These are phyloP conservation scores for Coemansia aciculifera DNA, from an alignment of 192 early-diverging fungal genomes.

Conservation along the genomic window DNA sequence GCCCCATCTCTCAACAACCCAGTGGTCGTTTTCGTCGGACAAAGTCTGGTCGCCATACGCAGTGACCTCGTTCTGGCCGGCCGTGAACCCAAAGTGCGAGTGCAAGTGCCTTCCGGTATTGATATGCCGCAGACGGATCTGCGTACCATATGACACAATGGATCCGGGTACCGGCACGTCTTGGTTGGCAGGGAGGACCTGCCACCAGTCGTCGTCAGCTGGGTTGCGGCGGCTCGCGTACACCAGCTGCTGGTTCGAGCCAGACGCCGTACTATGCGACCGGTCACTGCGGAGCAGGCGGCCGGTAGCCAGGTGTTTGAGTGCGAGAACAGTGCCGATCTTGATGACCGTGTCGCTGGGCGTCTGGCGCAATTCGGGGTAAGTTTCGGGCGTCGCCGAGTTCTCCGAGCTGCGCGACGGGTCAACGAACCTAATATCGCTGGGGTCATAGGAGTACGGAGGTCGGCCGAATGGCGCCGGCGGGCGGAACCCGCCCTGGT, in stretches of 20 bases:
- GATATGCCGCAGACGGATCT: conserved; percentile 57
- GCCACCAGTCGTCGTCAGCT: conserved; percentile 53
- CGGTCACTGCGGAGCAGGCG: conserved; percentile 54
- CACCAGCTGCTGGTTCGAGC: conserved; percentile 60
- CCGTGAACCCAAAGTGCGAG: conserved; percentile 55
- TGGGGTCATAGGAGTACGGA: conserved; percentile 34
- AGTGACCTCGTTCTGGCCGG: conserved; percentile 60
- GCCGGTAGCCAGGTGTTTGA: conserved; percentile 61
- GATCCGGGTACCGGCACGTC: conserved; percentile 44
- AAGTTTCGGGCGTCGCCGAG: conserved; percentile 38
- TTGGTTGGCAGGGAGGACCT: conserved; percentile 56
- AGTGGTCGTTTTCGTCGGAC: conserved; percentile 61
- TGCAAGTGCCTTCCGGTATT: conserved; percentile 57
- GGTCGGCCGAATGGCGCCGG: conserved; percentile 37
- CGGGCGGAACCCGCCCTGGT: conserved; percentile 23
- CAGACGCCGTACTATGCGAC: conserved; percentile 44
- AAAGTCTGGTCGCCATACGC: conserved; percentile 54
- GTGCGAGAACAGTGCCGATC: conserved; percentile 53
- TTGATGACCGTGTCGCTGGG: conserved; percentile 35
- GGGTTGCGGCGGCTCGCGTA: conserved; percentile 52
- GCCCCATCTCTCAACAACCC: conserved; percentile 57
- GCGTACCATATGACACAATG: conserved; percentile 48
- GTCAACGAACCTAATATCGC: conserved; percentile 30
- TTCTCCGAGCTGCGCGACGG: conserved; percentile 46
- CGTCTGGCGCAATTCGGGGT: conserved; percentile 46